Conservation (phyloP, 768 basidiomycete genomes). For the Heimioporus sp. region DNA sequence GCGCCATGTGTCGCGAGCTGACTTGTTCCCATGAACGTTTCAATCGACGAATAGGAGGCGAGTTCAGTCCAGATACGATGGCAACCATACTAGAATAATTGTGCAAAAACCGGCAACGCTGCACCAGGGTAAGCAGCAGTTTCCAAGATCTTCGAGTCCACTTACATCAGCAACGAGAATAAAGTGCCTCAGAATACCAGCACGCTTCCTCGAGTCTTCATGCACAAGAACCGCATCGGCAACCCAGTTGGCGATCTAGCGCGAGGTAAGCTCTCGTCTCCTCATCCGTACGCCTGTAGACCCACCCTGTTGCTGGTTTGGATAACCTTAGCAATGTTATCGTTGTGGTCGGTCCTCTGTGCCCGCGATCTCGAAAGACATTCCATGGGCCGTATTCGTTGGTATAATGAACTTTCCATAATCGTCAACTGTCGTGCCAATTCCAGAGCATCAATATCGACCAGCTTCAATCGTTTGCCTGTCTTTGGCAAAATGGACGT, state of each 20-base stretch:
- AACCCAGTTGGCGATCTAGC: constrained; percentile 90
- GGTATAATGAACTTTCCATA: constrained; percentile 83
- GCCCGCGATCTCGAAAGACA: constrained; percentile 84
- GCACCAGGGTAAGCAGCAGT: constrained; percentile 2
- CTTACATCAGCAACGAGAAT: constrained; percentile 89
- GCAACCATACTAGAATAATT: constrained; percentile 99
- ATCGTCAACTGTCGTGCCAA: constrained; percentile 92
- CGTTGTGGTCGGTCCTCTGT: constrained; percentile 66
- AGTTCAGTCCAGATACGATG: constrained; percentile 91
- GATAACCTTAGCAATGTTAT: constrained; percentile 87
- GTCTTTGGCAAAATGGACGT: constrained; percentile 72
- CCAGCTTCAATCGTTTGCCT: constrained; percentile 70
- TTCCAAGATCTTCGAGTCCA: constrained; percentile 7
- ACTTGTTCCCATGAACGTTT: constrained; percentile 95
- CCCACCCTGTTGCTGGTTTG: constrained; percentile 82
- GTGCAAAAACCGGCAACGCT: constrained; percentile 87
- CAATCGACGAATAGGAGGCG: constrained; percentile 87
- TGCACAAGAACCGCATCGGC: constrained; percentile 77
- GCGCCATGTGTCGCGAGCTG: constrained; percentile 66
- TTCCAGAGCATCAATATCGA: constrained; percentile 87
- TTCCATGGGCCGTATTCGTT: constrained; percentile 86
- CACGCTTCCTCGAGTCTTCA: constrained; percentile 83
- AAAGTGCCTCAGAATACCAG: constrained; percentile 81
- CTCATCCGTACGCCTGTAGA: background rate
- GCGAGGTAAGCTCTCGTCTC: constrained; percentile 1